Evolutionary conservation across 1,139 yeast genomes (phyloP).

Genomic region (Wickerhamiella infanticola): DNA sequence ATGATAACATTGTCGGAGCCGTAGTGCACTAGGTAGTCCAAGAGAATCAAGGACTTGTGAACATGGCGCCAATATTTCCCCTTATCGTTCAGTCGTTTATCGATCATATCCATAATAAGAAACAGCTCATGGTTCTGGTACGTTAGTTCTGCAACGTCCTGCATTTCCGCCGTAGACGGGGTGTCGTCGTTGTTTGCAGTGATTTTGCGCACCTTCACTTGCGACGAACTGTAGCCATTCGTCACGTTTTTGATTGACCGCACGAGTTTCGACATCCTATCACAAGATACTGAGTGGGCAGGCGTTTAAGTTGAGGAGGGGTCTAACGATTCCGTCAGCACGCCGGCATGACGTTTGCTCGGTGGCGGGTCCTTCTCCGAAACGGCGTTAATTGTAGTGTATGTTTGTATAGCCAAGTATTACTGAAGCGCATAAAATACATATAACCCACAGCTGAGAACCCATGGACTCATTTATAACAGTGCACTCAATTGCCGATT

Average conservation of each 20-base stretch:
- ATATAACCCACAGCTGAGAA: too few relatives aligned
- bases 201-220: constrained; percentile 73
- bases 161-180: constrained; percentile 71
- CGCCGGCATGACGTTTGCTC: too few relatives aligned
- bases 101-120: constrained; percentile 92
- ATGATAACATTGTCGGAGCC: constrained; percentile 87
- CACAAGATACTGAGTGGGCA: too few relatives aligned
- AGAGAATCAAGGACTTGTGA: constrained; percentile 72
- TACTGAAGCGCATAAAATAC: too few relatives aligned
- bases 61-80: constrained; percentile 98
- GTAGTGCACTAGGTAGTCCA: constrained; percentile 72
- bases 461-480: too few relatives aligned
- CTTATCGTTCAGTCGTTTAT: constrained; percentile 83
- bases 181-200: constrained; percentile 84
- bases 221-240: constrained; percentile 79
- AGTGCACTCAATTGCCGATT: too few relatives aligned
- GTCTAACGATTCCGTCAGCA: too few relatives aligned
- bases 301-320: too few relatives aligned
- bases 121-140: constrained; percentile 64
- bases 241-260: constrained; percentile 88
- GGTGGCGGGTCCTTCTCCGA: too few relatives aligned
- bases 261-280: constrained; percentile 54
- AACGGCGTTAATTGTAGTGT: too few relatives aligned
- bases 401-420: too few relatives aligned
- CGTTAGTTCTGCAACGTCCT: constrained; percentile 64